Evolutionary conservation across 345 rosid species (phyloP).

Genomic region (Gossypium longicalyx): DNA sequence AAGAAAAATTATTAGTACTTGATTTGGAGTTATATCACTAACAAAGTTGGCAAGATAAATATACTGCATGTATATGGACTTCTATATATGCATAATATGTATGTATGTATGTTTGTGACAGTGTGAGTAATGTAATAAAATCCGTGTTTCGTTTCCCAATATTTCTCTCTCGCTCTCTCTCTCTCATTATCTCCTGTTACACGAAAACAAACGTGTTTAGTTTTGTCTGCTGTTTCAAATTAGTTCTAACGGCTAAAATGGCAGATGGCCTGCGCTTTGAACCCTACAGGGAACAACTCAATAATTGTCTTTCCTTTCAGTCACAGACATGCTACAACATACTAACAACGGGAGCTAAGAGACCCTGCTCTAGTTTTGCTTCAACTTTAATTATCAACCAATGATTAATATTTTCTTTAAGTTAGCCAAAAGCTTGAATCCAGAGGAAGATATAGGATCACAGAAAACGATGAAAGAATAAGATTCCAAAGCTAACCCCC

Average conservation of each 20-base stretch:
- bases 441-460: not conserved
- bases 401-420: not conserved
- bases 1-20: not conserved
- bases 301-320: conserved; percentile 6
- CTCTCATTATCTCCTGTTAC: not conserved
- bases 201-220: conserved; percentile 5
- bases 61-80: not conserved
- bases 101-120: not conserved
- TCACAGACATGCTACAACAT: conserved; percentile 13
- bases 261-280: conserved; percentile 9
- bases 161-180: not conserved
- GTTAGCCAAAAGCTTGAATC: not conserved
- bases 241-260: not conserved
- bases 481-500: not conserved
- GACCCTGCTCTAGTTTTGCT: conserved; percentile 7
- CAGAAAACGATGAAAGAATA: not conserved
- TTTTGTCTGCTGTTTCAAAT: not conserved
- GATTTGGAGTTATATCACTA: not conserved
- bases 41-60: not conserved
- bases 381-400: not conserved
- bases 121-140: not conserved
- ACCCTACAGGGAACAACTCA: not conserved
- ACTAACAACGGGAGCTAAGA: not conserved
- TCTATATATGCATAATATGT: not conserved
- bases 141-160: not conserved